These are phyloP conservation scores for Begonia peltatifolia DNA, from an alignment of 306 rosid species.

Conservation along the genomic window DNA sequence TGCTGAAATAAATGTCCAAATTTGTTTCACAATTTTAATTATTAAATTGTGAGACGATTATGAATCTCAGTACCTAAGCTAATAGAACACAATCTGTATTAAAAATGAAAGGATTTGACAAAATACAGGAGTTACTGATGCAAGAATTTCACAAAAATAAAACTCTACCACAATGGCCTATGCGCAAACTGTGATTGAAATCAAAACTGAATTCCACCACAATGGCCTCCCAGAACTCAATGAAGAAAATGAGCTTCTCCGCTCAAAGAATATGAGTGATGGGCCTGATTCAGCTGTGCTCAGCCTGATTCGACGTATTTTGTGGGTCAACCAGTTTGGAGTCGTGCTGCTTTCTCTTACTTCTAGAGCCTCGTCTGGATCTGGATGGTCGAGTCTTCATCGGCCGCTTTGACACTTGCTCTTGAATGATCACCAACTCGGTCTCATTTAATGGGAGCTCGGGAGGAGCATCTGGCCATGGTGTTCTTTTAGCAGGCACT, in stretches of 20 bases:
- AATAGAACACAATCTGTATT: not conserved
- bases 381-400: conserved; percentile 51
- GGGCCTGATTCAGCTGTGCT: conserved; percentile 31
- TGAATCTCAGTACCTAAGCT: no score
- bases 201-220: conserved; percentile 7
- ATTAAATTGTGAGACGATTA: no score
- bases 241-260: conserved; percentile 4
- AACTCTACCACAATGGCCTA: not conserved
- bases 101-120: not conserved
- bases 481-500: conserved; percentile 72
- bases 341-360: conserved; percentile 84
- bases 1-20: no score
- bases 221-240: conserved; percentile 1
- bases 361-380: conserved; percentile 45
- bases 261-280: conserved; percentile 7
- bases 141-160: not conserved
- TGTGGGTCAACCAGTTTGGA: conserved; percentile 42
- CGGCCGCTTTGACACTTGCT: conserved; percentile 35
- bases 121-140: not conserved
- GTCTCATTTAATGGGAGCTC: conserved; percentile 66
- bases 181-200: not conserved
- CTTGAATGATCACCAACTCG: conserved; percentile 20
- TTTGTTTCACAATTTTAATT: no score
- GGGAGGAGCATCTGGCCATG: conserved; percentile 97
- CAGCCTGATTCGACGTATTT: conserved; percentile 36